A percentile compares a stretch with the other conserved stretches of the same genome.
These are phyloP conservation scores for Trichoderma aggressivum DNA, from an alignment of 2,329 filamentous ascomycete genomes.

Conservation along the genomic window DNA sequence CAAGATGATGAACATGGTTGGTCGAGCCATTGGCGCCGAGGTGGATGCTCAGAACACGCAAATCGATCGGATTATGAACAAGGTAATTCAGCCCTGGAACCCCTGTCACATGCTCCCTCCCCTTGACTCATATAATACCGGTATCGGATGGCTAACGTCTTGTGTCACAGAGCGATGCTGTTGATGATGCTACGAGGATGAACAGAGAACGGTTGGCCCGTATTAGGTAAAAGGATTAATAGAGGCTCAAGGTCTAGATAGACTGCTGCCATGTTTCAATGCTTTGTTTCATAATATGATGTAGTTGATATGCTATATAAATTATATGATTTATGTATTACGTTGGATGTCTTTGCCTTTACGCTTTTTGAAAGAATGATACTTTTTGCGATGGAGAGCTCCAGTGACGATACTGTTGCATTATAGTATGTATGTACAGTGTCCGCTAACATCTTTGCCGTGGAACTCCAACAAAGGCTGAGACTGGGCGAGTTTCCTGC, in stretches of 20 bases:
- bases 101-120: neutral
- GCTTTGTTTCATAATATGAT: neutral
- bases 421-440: no score
- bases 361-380: neutral
- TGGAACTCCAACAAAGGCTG: neutral
- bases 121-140: neutral
- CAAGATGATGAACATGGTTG: conserved; percentile 68
- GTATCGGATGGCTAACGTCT: conserved; percentile 29
- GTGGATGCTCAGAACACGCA: conserved; percentile 71
- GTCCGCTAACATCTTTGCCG: neutral
- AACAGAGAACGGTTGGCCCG: conserved; percentile 70
- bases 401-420: neutral
- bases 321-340: neutral
- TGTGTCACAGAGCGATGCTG: conserved; percentile 65
- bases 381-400: neutral
- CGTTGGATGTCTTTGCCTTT: neutral
- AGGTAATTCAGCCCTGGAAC: conserved; percentile 51
- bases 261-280: neutral
- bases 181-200: conserved; percentile 77
- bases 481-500: neutral
- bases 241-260: neutral
- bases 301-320: neutral
- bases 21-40: conserved; percentile 70
- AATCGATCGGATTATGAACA: conserved; percentile 72
- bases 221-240: conserved; percentile 40